Percentiles rank a stretch among this genome's conserved stretches.
These are phyloP conservation scores for Penicillium sumatraense DNA, from an alignment of 2,329 filamentous ascomycete genomes.

Conservation along the genomic window DNA sequence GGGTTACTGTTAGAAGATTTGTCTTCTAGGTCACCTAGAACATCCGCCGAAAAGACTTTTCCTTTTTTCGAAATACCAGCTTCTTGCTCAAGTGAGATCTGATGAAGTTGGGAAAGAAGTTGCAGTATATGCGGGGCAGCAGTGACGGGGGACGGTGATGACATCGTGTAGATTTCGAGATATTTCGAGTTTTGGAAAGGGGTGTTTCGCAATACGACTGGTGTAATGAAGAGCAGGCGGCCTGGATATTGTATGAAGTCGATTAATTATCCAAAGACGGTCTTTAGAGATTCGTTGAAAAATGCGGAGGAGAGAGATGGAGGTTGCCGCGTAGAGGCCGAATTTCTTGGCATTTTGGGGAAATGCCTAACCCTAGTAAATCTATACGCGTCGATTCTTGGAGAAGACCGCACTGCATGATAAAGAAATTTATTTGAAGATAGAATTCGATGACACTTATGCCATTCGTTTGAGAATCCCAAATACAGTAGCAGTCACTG, in stretches of 20 bases:
- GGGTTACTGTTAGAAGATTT: conserved; percentile 1
- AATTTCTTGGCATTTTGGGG: conserved; percentile 1
- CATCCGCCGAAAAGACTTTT: conserved; percentile 25
- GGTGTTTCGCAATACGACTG: too few species aligned
- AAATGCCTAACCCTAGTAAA: not conserved
- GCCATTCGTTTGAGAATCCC: too few species aligned
- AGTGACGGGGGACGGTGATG: conserved; percentile 12
- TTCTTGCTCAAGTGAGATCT: conserved; percentile 28
- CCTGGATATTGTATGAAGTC: too few species aligned
- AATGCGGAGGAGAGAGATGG: not conserved
- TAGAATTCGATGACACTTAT: too few species aligned
- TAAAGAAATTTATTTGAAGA: too few species aligned
- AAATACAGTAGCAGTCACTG: too few species aligned
- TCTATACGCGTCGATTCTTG: not conserved
- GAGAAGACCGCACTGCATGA: not conserved
- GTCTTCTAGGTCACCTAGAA: conserved; percentile 21
- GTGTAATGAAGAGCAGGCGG: too few species aligned
- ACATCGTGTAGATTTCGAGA: conserved; percentile 2
- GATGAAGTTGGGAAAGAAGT: conserved; percentile 27
- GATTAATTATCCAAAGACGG: not conserved
- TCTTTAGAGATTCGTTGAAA: not conserved
- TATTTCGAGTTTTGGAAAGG: not conserved
- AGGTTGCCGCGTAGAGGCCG: too few species aligned
- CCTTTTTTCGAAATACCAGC: conserved; percentile 18
- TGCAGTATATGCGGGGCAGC: conserved; percentile 26